Conservation (phyloP, 2,329 filamentous ascomycete genomes). For the Botrytis cinerea region DNA sequence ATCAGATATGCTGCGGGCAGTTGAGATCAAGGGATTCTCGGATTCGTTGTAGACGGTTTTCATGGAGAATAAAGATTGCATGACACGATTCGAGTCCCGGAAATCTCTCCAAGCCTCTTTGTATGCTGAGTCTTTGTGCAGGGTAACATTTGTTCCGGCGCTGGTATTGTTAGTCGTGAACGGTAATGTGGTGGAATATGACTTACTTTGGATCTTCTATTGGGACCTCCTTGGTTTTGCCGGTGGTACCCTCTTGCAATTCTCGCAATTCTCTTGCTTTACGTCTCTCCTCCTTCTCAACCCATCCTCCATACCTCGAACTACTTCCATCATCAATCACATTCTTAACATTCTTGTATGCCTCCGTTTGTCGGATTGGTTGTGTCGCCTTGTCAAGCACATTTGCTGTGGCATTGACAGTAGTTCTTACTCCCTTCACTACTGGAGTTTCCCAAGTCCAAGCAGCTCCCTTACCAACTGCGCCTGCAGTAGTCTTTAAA, state of each 20-base stretch:
- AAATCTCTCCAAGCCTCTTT: constrained; percentile 98
- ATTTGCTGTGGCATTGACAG: constrained; percentile 80
- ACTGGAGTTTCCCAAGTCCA: constrained; percentile 98
- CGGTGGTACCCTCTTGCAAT: constrained; percentile 53
- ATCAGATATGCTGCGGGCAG: constrained; percentile 88
- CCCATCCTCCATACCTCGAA: constrained; percentile 93
- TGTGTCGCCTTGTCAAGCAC: constrained; percentile 93
- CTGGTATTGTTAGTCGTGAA: constrained; percentile 52
- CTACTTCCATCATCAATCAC: constrained; percentile 97
- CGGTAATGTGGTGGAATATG: constrained; percentile 5
- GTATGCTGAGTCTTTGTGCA: constrained; percentile 97
- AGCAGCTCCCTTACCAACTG: constrained; percentile 83
- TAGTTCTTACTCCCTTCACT: constrained; percentile 86
- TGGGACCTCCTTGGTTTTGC: constrained; percentile 58
- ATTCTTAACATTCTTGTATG: constrained; percentile 91
- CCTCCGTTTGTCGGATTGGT: constrained; percentile 90
- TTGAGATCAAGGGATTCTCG: constrained; percentile 92
- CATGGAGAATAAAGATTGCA: constrained; percentile 84
- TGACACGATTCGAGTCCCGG: constrained; percentile 82
- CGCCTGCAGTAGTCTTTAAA: constrained; percentile 81
- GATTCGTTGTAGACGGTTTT: constrained; percentile 92
- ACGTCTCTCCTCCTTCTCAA: constrained; percentile 91
- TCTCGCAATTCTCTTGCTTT: constrained; percentile 75
- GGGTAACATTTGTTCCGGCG: constrained; percentile 87
- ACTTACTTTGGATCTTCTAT: constrained; percentile 88